A percentile compares a stretch with the other conserved stretches of the same genome.
Evolutionary conservation across 495 filamentous ascomycete genomes (phyloP).

Genomic region (Margaritispora aquatica): DNA sequence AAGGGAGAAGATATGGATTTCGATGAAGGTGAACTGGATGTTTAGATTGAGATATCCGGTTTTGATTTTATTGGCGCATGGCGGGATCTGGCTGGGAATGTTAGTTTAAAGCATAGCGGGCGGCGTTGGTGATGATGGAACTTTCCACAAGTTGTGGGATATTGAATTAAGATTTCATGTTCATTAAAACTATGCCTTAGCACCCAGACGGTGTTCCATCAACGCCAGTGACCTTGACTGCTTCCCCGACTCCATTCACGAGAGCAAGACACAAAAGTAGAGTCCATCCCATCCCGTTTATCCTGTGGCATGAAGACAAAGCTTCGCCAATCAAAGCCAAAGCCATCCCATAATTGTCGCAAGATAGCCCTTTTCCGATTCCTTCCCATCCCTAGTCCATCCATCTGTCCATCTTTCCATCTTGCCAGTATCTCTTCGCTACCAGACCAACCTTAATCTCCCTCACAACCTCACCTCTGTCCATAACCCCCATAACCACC

Average conservation of each 20-base stretch:
- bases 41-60: constrained; percentile 9
- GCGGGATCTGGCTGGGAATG: not conserved
- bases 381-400: not conserved
- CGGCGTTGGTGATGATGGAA: not conserved
- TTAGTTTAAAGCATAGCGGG: not conserved
- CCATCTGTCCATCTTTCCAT: no score
- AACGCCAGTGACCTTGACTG: no score
- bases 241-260: no score
- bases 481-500: not conserved
- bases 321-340: no score
- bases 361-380: not conserved
- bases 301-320: no score
- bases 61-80: not conserved
- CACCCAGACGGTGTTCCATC: no score
- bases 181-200: no score
- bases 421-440: no score
- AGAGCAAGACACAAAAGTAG: no score
- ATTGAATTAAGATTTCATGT: not conserved
- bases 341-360: no score
- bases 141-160: not conserved
- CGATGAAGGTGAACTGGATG: constrained; percentile 24
- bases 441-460: not conserved
- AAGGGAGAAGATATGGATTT: constrained; percentile 65
- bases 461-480: no score
- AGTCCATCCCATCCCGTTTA: no score